A percentile compares a stretch with the other conserved stretches of the same genome.
Conservation (phyloP, 768 basidiomycete species). For the Cystobasidium onofrii region DNA sequence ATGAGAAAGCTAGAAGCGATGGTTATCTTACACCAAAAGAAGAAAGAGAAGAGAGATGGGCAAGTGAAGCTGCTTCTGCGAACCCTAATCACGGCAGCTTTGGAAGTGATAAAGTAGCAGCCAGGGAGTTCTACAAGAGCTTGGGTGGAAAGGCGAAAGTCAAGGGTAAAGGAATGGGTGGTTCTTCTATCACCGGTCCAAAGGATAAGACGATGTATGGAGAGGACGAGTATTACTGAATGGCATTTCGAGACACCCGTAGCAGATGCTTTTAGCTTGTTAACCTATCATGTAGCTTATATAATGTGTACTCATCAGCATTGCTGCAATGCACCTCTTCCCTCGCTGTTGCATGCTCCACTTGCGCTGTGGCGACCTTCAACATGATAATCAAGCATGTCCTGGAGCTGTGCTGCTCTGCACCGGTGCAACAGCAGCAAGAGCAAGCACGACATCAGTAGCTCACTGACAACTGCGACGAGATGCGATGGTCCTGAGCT, state of each 20-base stretch:
- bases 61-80: conserved; percentile 34
- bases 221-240: conserved; percentile 26
- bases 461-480: neutral
- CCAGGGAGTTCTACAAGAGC: conserved; percentile 42
- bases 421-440: neutral
- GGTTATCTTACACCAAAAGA: conserved; percentile 39
- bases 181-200: neutral
- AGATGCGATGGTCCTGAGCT: conserved; percentile 25
- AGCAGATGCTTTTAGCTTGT: neutral
- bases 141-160: conserved; percentile 35
- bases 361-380: too few species aligned
- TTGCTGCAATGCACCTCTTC: neutral
- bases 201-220: conserved; percentile 22
- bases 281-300: neutral
- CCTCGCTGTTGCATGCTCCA: neutral
- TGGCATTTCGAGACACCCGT: neutral
- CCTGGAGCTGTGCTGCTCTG: neutral
- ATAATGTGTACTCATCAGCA: neutral
- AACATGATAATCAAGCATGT: too few species aligned
- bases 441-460: too few species aligned
- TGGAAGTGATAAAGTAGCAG: conserved; percentile 35
- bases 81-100: neutral
- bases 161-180: conserved; percentile 36
- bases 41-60: conserved; percentile 38
- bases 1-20: conserved; percentile 31